Percentiles rank a stretch among this genome's conserved stretches.
Evolutionary conservation across 177 flowering plant genomes (phyloP).

Genomic region (Vitis hybrid): DNA sequence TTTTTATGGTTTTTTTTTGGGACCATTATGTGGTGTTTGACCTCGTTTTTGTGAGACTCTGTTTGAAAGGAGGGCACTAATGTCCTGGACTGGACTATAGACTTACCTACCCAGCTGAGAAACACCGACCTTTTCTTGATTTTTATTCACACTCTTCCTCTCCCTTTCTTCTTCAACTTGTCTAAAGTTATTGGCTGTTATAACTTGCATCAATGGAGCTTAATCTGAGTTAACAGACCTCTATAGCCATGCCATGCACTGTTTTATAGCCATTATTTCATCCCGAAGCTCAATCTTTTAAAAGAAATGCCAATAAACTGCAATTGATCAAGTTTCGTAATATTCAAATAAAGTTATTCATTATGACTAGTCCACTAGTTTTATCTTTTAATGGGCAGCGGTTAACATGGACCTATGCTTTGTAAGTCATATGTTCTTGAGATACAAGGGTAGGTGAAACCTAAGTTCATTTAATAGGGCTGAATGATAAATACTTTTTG

Average conservation of each 20-base stretch:
- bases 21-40: constrained; percentile 11
- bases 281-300: neutral
- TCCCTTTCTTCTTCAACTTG: too few species aligned
- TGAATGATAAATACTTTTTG: too few species aligned
- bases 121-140: neutral
- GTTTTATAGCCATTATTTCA: neutral
- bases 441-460: too few species aligned
- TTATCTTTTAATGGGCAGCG: too few species aligned
- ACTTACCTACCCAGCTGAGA: constrained; percentile 1
- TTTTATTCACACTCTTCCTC: neutral
- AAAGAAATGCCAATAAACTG: too few species aligned
- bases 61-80: neutral
- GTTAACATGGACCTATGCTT: too few species aligned
- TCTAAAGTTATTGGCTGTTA: neutral
- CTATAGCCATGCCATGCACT: neutral
- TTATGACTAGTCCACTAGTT: too few species aligned
- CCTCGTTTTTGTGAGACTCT: constrained; percentile 22
- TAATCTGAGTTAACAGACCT: too few species aligned
- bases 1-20: neutral
- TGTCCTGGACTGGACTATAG: neutral
- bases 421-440: too few species aligned
- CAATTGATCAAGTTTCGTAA: too few species aligned
- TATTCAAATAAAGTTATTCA: too few species aligned
- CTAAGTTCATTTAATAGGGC: too few species aligned
- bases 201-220: neutral